phyloP scores from a whole-genome alignment of 257 asterid genomes.

The Henckelia pumila region DNA sequence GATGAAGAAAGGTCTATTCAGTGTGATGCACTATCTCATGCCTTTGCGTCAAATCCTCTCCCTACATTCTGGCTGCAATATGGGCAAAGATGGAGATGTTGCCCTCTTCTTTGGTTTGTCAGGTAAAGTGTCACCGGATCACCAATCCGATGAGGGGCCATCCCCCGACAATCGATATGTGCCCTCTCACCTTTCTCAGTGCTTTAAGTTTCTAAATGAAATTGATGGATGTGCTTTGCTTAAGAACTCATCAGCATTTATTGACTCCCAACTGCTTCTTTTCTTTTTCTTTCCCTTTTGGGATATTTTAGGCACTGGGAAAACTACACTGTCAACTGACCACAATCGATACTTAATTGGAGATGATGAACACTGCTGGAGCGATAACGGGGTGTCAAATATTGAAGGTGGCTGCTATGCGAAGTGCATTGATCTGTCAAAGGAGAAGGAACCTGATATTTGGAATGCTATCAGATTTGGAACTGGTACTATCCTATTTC shows the following conservation, averaged over 20 bases:
- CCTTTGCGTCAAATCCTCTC: conserved; percentile 66
- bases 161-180: conserved; percentile 29
- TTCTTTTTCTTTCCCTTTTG: neutral
- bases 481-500: conserved; percentile 51
- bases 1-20: conserved; percentile 98
- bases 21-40: conserved; percentile 99
- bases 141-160: conserved; percentile 23
- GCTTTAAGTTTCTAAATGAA: conserved; percentile 6
- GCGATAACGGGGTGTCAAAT: conserved; percentile 82
- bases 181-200: conserved; percentile 28
- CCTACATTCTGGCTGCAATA: conserved; percentile 97
- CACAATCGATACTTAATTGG: conserved; percentile 90
- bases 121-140: conserved; percentile 43
- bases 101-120: conserved; percentile 99
- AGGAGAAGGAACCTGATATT: conserved; percentile 97
- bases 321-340: conserved; percentile 96
- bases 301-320: conserved; percentile 71
- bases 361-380: conserved; percentile 99
- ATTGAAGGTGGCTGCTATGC: conserved; percentile 99
- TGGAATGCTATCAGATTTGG: conserved; percentile 99
- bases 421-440: conserved; percentile 83
- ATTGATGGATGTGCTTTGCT: conserved; percentile 7
- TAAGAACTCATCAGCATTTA: neutral
- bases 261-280: conserved; percentile 4
- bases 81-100: conserved; percentile 95